A percentile compares a stretch with the other conserved stretches of the same genome.
Conservation (phyloP, 2,329 filamentous ascomycete genomes). For the Xylaria multiplex region DNA sequence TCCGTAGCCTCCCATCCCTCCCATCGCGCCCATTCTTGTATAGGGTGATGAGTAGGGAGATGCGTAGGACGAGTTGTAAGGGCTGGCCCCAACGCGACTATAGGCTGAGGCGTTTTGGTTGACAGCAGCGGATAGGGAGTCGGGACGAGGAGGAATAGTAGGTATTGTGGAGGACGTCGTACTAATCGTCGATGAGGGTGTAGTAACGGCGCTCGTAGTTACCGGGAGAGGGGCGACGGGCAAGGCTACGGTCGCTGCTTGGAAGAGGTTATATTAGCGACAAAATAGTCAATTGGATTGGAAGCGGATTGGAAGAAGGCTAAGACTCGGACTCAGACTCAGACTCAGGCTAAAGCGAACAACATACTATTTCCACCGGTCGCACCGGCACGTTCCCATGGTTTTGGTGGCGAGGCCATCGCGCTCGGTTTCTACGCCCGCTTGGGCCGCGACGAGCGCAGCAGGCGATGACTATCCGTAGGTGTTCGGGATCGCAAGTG, state of each 20-base stretch:
- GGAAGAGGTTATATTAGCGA: slow-evolving; percentile 47
- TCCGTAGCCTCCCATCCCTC: slow-evolving; percentile 52
- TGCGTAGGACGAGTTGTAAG: slow-evolving; percentile 59
- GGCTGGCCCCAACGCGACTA: slow-evolving; percentile 67
- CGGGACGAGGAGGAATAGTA: slow-evolving; percentile 81
- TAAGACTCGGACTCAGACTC: slow-evolving; percentile 34
- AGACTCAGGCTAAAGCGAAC: slow-evolving; percentile 27
- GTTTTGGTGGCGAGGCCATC: slow-evolving; percentile 90
- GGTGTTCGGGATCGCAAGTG: slow-evolving; percentile 12
- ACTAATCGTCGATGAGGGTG: slow-evolving; percentile 53
- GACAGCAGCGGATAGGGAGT: slow-evolving; percentile 79
- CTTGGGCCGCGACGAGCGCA: slow-evolving; percentile 28
- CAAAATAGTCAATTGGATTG: background rate
- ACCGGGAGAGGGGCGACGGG: slow-evolving; percentile 56
- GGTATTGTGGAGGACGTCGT: slow-evolving; percentile 60
- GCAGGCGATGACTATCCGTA: slow-evolving; percentile 21
- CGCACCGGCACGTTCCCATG: slow-evolving; percentile 87
- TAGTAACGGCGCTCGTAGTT: slow-evolving; percentile 53
- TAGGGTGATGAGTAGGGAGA: slow-evolving; percentile 61
- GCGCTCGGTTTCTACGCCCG: slow-evolving; percentile 31
- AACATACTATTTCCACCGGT: slow-evolving; percentile 59
- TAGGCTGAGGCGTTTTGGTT: slow-evolving; percentile 91
- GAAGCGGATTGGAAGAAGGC: slow-evolving; percentile 22
- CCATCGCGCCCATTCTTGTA: slow-evolving; percentile 49
- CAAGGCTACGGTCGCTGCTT: slow-evolving; percentile 48